Conservation (phyloP, 2,329 filamentous ascomycete genomes). For the Aspergillus pseudotamarii region DNA sequence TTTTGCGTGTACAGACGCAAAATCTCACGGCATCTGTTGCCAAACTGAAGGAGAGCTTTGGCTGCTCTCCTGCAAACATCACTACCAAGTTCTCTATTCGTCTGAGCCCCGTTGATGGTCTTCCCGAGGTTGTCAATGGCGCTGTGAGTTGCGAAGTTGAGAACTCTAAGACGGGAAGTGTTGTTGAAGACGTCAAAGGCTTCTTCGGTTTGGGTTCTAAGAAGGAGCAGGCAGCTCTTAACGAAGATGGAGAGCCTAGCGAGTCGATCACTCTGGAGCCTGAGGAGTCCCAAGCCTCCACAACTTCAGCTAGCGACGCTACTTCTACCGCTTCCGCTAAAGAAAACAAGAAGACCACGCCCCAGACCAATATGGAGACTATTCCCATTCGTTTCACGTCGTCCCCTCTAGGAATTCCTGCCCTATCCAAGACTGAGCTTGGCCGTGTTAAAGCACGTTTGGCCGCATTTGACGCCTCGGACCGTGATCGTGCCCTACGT, state of each 20-base stretch:
- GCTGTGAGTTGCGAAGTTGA: slow-evolving; percentile 84
- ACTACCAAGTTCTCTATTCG: slow-evolving; percentile 77
- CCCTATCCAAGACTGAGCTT: slow-evolving; percentile 38
- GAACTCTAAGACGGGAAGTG: slow-evolving; percentile 71
- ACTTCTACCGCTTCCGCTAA: slow-evolving; percentile 54
- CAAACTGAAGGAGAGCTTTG: slow-evolving; percentile 74
- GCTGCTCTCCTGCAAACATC: slow-evolving; percentile 75
- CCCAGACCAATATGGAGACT: slow-evolving; percentile 53
- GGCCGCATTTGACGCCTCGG: slow-evolving; percentile 81
- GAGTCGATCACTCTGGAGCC: slow-evolving; percentile 51
- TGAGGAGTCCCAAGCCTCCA: slow-evolving; percentile 51
- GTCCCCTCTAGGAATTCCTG: slow-evolving; percentile 48
- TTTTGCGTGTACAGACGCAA: slow-evolving; percentile 70
- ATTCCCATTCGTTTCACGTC: slow-evolving; percentile 56
- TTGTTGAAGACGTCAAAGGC: slow-evolving; percentile 94
- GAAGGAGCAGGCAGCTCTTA: slow-evolving; percentile 75
- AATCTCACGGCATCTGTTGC: slow-evolving; percentile 86
- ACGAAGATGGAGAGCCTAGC: slow-evolving; percentile 60
- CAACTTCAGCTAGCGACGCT: slow-evolving; percentile 47
- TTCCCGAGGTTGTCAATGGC: slow-evolving; percentile 77
- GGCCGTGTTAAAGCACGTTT: slow-evolving; percentile 70
- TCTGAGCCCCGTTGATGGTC: slow-evolving; percentile 71
- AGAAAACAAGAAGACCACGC: slow-evolving; percentile 42
- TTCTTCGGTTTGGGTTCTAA: slow-evolving; percentile 92
- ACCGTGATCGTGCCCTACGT: slow-evolving; percentile 72